phyloP scores from a whole-genome alignment of 2,329 filamentous ascomycete species.

The Ambrosiella xylebori region DNA sequence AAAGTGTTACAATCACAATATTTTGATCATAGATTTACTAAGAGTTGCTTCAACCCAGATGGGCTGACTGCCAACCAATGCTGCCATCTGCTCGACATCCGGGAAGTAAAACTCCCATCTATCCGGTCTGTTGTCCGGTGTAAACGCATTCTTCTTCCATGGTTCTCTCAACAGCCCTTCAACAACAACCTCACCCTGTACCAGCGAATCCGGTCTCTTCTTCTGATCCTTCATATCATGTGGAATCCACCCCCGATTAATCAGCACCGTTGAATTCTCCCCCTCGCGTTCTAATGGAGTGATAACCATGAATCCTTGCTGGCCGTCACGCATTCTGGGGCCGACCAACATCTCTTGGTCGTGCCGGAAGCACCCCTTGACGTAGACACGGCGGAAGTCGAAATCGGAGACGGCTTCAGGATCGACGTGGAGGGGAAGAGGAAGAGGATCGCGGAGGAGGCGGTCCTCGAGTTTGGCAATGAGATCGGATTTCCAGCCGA shows the following conservation, averaged over 20 bases:
- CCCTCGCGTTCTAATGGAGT: slow-evolving; percentile 67
- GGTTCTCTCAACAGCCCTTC: slow-evolving; percentile 76
- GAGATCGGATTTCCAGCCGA: slow-evolving; percentile 86
- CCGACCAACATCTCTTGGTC: slow-evolving; percentile 95
- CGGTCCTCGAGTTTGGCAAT: slow-evolving; percentile 87
- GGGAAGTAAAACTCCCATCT: slow-evolving; percentile 86
- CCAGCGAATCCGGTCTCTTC: slow-evolving; percentile 48
- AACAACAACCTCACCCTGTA: slow-evolving; percentile 53
- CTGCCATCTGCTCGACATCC: slow-evolving; percentile 82
- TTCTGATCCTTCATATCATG: slow-evolving; percentile 53
- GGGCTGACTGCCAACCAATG: slow-evolving; percentile 60
- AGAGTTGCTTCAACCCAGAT: slow-evolving; percentile 96
- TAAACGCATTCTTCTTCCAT: slow-evolving; percentile 97
- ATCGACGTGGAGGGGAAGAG: slow-evolving; percentile 69
- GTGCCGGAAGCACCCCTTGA: slow-evolving; percentile 59
- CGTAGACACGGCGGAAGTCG: slow-evolving; percentile 72
- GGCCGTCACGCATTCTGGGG: slow-evolving; percentile 71
- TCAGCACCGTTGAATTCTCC: slow-evolving; percentile 51
- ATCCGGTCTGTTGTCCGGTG: slow-evolving; percentile 72
- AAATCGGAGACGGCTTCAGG: slow-evolving; percentile 71
- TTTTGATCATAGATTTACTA: slow-evolving; percentile 34
- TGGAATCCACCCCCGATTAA: slow-evolving; percentile 83
- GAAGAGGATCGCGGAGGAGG: slow-evolving; percentile 67
- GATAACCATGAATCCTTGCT: slow-evolving; percentile 79
- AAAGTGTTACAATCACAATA: not conserved